Evolutionary conservation across 345 rosid species (phyloP).

Genomic region (Eucalyptus decipiens): DNA sequence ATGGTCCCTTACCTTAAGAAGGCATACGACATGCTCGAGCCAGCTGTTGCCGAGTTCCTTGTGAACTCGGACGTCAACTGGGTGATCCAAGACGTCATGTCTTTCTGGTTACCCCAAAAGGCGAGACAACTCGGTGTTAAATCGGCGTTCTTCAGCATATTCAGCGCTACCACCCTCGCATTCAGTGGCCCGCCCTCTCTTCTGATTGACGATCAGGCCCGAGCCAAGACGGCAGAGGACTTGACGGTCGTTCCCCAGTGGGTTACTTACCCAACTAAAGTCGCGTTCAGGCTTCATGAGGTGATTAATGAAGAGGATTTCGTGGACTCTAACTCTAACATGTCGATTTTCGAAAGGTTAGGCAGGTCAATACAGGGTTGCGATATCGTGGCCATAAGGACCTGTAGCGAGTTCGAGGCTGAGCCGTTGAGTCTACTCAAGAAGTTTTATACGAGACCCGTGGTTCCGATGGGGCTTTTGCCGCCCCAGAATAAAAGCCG

Average conservation of each 20-base stretch:
- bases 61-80: conserved; percentile 9
- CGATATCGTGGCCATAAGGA: not conserved
- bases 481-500: not conserved
- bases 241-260: conserved; percentile 13
- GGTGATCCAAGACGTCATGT: conserved; percentile 20
- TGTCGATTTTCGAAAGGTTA: not conserved
- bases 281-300: conserved; percentile 3
- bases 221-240: conserved; percentile 6
- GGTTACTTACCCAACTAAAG: conserved; percentile 2
- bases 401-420: conserved; percentile 1
- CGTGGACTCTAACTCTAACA: not conserved
- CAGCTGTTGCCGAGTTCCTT: conserved; percentile 10
- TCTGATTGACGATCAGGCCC: not conserved
- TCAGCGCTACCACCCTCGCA: not conserved
- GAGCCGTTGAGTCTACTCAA: not conserved
- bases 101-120: conserved; percentile 27
- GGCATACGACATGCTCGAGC: conserved; percentile 14
- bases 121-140: conserved; percentile 4
- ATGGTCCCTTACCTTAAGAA: conserved; percentile 15
- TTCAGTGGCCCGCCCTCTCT: not conserved
- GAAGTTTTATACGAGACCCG: not conserved
- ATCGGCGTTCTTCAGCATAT: conserved; percentile 9
- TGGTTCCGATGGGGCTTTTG: not conserved
- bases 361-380: not conserved
- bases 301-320: not conserved